Evolutionary conservation across 306 rosid species (phyloP).

Genomic region (Styphnolobium japonicum): DNA sequence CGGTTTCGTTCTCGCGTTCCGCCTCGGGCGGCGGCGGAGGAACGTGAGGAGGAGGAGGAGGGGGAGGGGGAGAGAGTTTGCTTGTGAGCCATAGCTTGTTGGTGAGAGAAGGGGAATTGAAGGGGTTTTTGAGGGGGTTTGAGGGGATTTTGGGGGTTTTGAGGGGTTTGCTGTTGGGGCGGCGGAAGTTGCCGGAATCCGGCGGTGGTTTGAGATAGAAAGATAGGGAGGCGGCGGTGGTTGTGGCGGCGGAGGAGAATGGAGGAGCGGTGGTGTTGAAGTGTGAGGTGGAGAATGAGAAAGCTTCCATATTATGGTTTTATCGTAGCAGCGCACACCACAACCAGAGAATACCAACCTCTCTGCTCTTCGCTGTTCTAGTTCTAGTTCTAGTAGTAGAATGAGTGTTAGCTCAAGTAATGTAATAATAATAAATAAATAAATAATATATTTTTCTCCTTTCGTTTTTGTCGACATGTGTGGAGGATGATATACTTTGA

Average conservation of each 20-base stretch:
- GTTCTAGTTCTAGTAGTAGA: too few relatives aligned
- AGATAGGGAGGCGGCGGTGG: slow-evolving; percentile 33
- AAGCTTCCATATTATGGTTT: slow-evolving; percentile 48
- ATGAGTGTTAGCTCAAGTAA: too few relatives aligned
- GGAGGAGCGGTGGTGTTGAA: slow-evolving; percentile 27
- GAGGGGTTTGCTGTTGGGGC: slow-evolving; percentile 62
- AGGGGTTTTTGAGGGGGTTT: slow-evolving; percentile 57
- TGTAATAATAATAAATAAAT: too few relatives aligned
- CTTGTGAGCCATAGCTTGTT: slow-evolving; percentile 86
- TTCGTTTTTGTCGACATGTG: too few relatives aligned
- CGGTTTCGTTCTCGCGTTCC: background rate
- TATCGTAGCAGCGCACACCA: background rate
- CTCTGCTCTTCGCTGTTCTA: too few relatives aligned
- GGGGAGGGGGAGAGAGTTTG: slow-evolving; percentile 62
- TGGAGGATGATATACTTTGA: too few relatives aligned
- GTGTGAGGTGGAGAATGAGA: slow-evolving; percentile 45
- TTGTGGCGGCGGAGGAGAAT: slow-evolving; percentile 21
- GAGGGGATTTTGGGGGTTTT: slow-evolving; percentile 34
- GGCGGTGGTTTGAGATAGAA: slow-evolving; percentile 48
- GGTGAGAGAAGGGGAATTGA: slow-evolving; percentile 44
- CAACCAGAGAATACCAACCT: background rate
- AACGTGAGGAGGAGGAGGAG: background rate
- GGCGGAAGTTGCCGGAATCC: slow-evolving; percentile 55
- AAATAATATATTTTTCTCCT: too few relatives aligned
- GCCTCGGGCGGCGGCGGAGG: background rate